These are phyloP conservation scores for Prunus fruticosa DNA, from an alignment of 306 rosid species.

Conservation along the genomic window DNA sequence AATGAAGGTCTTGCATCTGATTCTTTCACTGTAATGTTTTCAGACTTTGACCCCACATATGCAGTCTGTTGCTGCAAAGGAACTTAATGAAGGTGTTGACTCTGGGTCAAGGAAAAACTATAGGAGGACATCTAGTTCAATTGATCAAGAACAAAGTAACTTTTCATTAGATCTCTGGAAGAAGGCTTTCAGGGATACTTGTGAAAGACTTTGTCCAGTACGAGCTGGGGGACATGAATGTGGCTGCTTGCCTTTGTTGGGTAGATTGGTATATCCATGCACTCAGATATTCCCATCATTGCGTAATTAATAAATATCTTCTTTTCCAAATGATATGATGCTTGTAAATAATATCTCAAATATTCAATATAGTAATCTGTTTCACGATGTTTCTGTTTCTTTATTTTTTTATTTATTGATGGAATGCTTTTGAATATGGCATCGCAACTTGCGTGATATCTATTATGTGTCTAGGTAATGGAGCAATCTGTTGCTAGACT, in stretches of 20 bases:
- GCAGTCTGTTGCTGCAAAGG: constrained; percentile 62
- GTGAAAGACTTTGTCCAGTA: constrained; percentile 88
- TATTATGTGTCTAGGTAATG: constrained; percentile 59
- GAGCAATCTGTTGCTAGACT: constrained; percentile 91
- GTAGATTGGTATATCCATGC: constrained; percentile 67
- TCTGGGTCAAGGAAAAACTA: constrained; percentile 43
- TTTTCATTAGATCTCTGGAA: constrained; percentile 84
- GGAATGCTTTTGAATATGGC: not conserved
- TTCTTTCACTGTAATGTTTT: constrained; percentile 19
- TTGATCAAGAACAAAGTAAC: constrained; percentile 61
- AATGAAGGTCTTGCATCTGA: constrained; percentile 5
- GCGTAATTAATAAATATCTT: not conserved
- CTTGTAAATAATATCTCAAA: not conserved
- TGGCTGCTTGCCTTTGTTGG: constrained; percentile 85
- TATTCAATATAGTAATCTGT: not conserved
- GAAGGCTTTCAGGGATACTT: constrained; percentile 80
- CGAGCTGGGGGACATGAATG: constrained; percentile 96
- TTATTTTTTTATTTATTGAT: not conserved
- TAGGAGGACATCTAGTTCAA: constrained; percentile 43
- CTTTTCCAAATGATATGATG: not conserved
- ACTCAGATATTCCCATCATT: constrained; percentile 11
- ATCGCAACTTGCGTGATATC: constrained; percentile 15
- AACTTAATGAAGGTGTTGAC: constrained; percentile 25
- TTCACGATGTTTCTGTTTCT: not conserved
- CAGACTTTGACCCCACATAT: constrained; percentile 93